Conservation (phyloP, 768 basidiomycete genomes). For the Agrocybe praecox region DNA sequence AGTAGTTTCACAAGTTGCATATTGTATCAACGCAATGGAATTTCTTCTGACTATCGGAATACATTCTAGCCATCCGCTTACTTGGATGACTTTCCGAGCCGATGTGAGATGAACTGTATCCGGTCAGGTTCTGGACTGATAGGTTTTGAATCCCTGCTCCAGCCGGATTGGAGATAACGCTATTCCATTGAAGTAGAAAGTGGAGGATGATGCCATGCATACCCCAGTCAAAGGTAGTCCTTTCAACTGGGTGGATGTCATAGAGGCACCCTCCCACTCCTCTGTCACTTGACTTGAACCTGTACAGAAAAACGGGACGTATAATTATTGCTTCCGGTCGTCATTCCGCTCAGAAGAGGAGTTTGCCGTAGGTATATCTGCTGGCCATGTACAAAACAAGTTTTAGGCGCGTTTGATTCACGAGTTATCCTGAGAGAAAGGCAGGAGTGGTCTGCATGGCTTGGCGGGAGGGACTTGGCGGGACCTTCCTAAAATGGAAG, state of each 20-base stretch:
- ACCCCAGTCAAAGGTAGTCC: neutral
- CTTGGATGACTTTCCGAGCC: neutral
- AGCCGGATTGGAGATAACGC: neutral
- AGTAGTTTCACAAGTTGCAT: neutral
- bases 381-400: neutral
- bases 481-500: neutral
- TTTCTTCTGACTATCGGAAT: constrained; percentile 2
- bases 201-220: neutral
- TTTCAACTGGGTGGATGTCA: neutral
- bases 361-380: no score
- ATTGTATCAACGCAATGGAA: neutral
- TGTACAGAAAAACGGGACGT: neutral
- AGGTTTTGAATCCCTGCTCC: neutral
- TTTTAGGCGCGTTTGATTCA: neutral
- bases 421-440: neutral
- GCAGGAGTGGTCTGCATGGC: neutral
- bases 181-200: neutral
- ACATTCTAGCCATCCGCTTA: neutral
- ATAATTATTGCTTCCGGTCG: neutral
- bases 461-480: neutral
- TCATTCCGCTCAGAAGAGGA: neutral
- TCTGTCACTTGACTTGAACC: neutral
- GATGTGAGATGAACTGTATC: neutral
- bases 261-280: no score
- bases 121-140: neutral